Base-by-base conservation (phyloP, 1,139 yeast genomes). In the Pichia sp. region DNA sequence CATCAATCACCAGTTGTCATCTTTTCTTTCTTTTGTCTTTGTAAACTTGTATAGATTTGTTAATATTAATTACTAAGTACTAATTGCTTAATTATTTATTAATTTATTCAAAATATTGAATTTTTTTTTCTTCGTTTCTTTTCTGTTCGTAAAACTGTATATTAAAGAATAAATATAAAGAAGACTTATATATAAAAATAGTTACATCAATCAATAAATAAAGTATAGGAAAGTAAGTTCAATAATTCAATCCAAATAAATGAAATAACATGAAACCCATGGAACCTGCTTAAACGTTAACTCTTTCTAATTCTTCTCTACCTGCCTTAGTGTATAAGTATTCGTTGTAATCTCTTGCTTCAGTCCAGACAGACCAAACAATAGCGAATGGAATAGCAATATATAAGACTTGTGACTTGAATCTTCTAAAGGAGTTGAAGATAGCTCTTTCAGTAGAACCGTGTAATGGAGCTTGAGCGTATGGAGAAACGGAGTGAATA, bases 241-340 rank as follows among this genome's bases (percentile, higher is more conserved):
- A n/a, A 25, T n/a, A 13, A 25, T 13, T 6, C n/a, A 25, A 3
- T n/a, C 14, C n/a, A 25, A 15, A 15, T 5, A 15, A 15, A 18
- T 28, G 6, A 21, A 21, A 21, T 18, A 10, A 11, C 23, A n/a
- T n/a, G n/a, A n/a, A n/a, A n/a, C n/a, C n/a, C n/a, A n/a, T n/a
- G n/a, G n/a, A n/a, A n/a, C n/a, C n/a, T 11, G 10, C n/a, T 65
- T 71, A 80, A 58, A 75, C 86, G 64, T 80, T 80, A 57, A 79
- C 89, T 66, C 78, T 80, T 66, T 76, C 89, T 64, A 88, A 76
- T 63, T 87, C 95, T 72, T 82, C 91, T 73, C 91, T 87, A 64
- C 98, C 98, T 51, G 84, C 97, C 76, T 91, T 91, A 69, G 97
- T 88, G 77, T 91, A 91, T 66, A 91, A 78, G 78, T 74, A 89